phyloP scores from a whole-genome alignment of 495 filamentous ascomycete genomes.

The Annulohypoxylon bovei region DNA sequence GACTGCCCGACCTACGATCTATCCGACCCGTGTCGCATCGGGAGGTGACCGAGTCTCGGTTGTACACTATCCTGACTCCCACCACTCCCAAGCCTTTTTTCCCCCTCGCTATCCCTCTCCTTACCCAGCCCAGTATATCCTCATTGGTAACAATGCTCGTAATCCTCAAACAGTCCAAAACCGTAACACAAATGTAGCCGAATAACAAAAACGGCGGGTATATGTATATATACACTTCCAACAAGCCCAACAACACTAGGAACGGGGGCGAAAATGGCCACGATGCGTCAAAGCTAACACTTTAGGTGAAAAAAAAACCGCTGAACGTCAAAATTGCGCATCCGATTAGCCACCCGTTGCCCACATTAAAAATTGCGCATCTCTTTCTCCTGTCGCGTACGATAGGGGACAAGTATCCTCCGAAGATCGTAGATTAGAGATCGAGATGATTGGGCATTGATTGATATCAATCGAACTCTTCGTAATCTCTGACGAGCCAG shows the following conservation, averaged over 20 bases:
- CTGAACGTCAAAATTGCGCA: background rate
- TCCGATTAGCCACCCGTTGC: conserved; percentile 7
- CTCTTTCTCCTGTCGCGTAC: background rate
- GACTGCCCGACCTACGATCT: conserved; percentile 12
- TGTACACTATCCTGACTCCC: conserved; percentile 27
- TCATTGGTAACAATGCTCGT: conserved; percentile 32
- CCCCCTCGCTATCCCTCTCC: conserved; percentile 12
- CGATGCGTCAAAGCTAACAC: conserved; percentile 1
- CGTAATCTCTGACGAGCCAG: background rate
- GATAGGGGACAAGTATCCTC: background rate
- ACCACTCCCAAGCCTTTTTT: conserved; percentile 15
- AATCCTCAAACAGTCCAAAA: conserved; percentile 20
- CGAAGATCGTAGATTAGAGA: background rate
- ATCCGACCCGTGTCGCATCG: background rate
- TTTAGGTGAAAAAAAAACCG: background rate
- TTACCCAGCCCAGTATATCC: conserved; percentile 19
- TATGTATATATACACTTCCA: conserved; percentile 39
- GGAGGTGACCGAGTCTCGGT: conserved; percentile 10
- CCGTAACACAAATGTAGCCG: conserved; percentile 30
- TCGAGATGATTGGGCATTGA: conserved; percentile 14
- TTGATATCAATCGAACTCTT: conserved; percentile 11
- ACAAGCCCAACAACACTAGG: conserved; percentile 14
- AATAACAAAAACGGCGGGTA: conserved; percentile 30
- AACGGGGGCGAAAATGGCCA: background rate
- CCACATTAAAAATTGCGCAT: conserved; percentile 9